These are phyloP conservation scores for Heritiera fomes DNA, from an alignment of 345 rosid genomes.

Conservation along the genomic window DNA sequence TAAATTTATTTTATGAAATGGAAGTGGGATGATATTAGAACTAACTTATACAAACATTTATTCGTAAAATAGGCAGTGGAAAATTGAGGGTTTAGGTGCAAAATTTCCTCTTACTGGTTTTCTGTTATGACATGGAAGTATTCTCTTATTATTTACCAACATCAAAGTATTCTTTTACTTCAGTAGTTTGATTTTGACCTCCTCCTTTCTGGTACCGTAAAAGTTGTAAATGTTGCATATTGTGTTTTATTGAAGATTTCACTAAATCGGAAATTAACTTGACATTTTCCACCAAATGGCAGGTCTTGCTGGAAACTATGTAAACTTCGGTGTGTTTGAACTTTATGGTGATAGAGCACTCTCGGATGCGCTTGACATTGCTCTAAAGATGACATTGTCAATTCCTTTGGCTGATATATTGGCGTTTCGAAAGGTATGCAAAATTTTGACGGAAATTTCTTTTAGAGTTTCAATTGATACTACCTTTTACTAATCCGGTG, in stretches of 20 bases:
- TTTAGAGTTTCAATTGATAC: neutral
- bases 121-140: neutral
- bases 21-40: neutral
- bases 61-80: neutral
- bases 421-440: constrained; percentile 86
- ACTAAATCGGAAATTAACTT: neutral
- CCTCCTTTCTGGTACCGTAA: neutral
- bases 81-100: neutral
- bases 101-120: neutral
- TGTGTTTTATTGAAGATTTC: constrained; percentile 2
- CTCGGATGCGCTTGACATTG: constrained; percentile 87
- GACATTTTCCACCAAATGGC: constrained; percentile 34
- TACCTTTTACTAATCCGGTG: neutral
- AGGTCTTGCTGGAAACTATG: constrained; percentile 94
- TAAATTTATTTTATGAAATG: neutral
- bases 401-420: constrained; percentile 90
- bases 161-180: neutral
- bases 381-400: constrained; percentile 85
- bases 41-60: constrained; percentile 4
- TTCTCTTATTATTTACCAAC: neutral
- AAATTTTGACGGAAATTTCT: constrained; percentile 4
- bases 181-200: neutral
- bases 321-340: constrained; percentile 97
- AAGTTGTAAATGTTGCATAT: constrained; percentile 3
- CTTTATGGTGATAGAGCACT: constrained; percentile 98